Conservation (phyloP, 805 yeast species). For the Spathaspora passalidarum region DNA sequence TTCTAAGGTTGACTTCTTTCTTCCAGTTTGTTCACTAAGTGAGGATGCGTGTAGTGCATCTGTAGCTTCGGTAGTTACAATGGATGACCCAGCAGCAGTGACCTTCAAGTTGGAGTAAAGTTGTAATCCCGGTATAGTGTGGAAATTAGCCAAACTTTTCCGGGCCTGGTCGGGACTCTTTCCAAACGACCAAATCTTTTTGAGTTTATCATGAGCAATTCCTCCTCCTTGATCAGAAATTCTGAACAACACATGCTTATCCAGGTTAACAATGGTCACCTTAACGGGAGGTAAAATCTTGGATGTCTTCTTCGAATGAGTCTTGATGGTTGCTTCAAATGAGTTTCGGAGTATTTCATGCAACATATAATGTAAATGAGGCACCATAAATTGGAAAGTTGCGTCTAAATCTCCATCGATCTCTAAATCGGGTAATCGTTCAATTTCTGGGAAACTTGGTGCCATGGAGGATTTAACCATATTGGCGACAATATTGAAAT, state of each 20-base stretch:
- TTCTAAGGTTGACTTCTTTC: slow-evolving; percentile 51
- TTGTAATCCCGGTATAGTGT: slow-evolving; percentile 62
- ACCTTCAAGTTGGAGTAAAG: slow-evolving; percentile 39
- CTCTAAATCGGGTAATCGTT: slow-evolving; percentile 66
- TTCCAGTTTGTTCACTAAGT: slow-evolving; percentile 19
- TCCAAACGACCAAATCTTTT: slow-evolving; percentile 84
- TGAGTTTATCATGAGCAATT: slow-evolving; percentile 53
- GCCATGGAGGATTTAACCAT: slow-evolving; percentile 50
- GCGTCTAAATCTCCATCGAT: slow-evolving; percentile 72
- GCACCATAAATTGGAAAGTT: slow-evolving; percentile 76
- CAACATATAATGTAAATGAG: slow-evolving; percentile 80
- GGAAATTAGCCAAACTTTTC: slow-evolving; percentile 61
- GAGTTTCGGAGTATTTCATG: slow-evolving; percentile 89
- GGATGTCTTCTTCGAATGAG: slow-evolving; percentile 25
- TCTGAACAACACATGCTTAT: slow-evolving; percentile 67
- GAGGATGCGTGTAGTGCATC: slow-evolving; percentile 37
- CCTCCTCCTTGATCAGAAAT: slow-evolving; percentile 94
- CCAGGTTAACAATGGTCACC: slow-evolving; percentile 69
- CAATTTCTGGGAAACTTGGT: slow-evolving; percentile 47
- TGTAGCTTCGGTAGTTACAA: slow-evolving; percentile 17
- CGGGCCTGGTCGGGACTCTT: slow-evolving; percentile 61
- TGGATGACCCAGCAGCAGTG: slow-evolving; percentile 39
- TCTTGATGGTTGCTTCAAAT: slow-evolving; percentile 68
- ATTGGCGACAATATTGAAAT: slow-evolving; percentile 53
- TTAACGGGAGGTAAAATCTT: slow-evolving; percentile 64